These are phyloP conservation scores for Cymbopogon citratus DNA, from an alignment of 176 grass and related monocot species.

Conservation along the genomic window DNA sequence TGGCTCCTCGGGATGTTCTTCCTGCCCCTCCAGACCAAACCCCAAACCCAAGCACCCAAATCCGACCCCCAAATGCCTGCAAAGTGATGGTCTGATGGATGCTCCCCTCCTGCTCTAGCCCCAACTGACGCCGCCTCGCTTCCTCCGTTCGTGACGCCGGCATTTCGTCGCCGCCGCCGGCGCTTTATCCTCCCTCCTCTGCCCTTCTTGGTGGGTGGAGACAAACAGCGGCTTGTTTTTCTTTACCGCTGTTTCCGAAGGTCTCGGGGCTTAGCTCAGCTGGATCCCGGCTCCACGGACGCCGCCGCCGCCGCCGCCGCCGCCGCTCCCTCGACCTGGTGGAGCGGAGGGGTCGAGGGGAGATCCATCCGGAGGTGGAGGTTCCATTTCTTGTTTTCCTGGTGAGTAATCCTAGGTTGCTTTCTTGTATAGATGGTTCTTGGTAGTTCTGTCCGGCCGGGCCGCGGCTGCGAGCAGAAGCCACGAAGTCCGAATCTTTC, in stretches of 20 bases:
- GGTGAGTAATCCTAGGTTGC: background rate
- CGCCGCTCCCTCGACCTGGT: background rate
- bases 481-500: background rate
- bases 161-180: slow-evolving; percentile 21
- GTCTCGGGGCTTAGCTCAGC: background rate
- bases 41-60: slow-evolving; percentile 30
- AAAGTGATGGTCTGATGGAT: slow-evolving; percentile 28
- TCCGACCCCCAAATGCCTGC: slow-evolving; percentile 21
- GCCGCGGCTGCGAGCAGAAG: background rate
- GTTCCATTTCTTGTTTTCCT: background rate
- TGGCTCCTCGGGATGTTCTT: slow-evolving; percentile 45
- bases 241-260: background rate
- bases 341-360: background rate
- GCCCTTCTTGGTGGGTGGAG: background rate
- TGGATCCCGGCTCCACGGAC: background rate
- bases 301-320: background rate
- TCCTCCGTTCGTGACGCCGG: background rate
- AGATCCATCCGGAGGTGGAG: background rate
- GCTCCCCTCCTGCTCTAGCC: background rate
- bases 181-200: slow-evolving; percentile 2
- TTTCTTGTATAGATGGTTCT: background rate
- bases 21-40: slow-evolving; percentile 31
- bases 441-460: background rate
- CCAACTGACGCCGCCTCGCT: background rate
- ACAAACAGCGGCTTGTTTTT: background rate